These are phyloP conservation scores for Oleoguttula mirabilis DNA, from an alignment of 495 filamentous ascomycete genomes.

Conservation along the genomic window DNA sequence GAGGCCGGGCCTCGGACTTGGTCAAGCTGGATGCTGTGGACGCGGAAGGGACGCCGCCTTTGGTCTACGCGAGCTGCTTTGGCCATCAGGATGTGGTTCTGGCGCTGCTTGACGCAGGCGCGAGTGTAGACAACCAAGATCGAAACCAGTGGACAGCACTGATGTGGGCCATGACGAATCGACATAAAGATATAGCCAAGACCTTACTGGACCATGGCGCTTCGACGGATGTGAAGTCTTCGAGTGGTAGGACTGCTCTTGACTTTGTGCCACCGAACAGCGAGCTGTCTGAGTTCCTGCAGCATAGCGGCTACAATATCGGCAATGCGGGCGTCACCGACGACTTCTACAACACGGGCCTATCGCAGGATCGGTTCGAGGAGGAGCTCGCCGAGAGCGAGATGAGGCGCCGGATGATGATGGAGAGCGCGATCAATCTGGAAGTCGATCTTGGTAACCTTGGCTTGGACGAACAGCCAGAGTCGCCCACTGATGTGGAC, in stretches of 20 bases:
- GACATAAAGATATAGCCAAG: slow-evolving; percentile 91
- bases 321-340: slow-evolving; percentile 76
- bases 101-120: slow-evolving; percentile 72
- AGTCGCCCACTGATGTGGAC: slow-evolving; percentile 75
- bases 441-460: slow-evolving; percentile 95
- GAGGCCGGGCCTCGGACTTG: slow-evolving; percentile 60
- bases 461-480: slow-evolving; percentile 89
- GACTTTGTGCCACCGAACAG: slow-evolving; percentile 91
- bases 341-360: slow-evolving; percentile 90
- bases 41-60: slow-evolving; percentile 83
- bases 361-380: slow-evolving; percentile 88
- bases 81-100: slow-evolving; percentile 86
- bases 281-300: slow-evolving; percentile 89
- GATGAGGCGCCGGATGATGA: slow-evolving; percentile 95
- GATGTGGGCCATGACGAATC: slow-evolving; percentile 99
- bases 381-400: slow-evolving; percentile 97
- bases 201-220: slow-evolving; percentile 83
- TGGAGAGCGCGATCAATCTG: slow-evolving; percentile 95
- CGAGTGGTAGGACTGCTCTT: slow-evolving; percentile 85
- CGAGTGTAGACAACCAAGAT: slow-evolving; percentile 88
- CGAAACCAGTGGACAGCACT: slow-evolving; percentile 92
- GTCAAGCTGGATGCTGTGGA: slow-evolving; percentile 85
- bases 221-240: slow-evolving; percentile 89
- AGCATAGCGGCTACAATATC: slow-evolving; percentile 85
- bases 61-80: slow-evolving; percentile 99